Percentiles rank a stretch among this genome's conserved stretches.
Evolutionary conservation across 768 basidiomycete genomes (phyloP).

Genomic region (Asterophora parasitica): DNA sequence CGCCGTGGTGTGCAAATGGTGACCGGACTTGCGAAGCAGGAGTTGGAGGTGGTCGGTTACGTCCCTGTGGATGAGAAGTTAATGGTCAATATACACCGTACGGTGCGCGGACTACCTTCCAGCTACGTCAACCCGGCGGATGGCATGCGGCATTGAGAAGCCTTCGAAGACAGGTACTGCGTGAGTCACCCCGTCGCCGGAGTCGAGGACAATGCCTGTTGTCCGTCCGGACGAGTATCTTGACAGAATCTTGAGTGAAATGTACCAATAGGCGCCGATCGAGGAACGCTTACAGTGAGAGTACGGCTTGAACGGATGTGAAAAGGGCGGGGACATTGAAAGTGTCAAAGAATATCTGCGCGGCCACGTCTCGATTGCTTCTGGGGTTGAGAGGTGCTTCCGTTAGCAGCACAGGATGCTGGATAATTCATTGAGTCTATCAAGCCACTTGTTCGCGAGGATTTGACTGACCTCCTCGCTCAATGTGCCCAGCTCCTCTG

Average conservation of each 20-base stretch:
- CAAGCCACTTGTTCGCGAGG: constrained; percentile 8
- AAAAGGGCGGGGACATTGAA: constrained; percentile 99
- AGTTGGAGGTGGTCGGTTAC: constrained; percentile 96
- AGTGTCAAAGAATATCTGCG: constrained; percentile 99
- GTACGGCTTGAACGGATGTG: constrained; percentile 94
- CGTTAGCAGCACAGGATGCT: constrained; percentile 97
- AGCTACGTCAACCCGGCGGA: constrained; percentile 92
- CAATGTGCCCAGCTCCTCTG: constrained; percentile 90
- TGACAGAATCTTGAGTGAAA: constrained; percentile 13
- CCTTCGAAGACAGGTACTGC: constrained; percentile 99
- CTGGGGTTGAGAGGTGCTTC: constrained; percentile 98
- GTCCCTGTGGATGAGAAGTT: constrained; percentile 54
- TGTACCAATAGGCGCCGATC: constrained; percentile 1
- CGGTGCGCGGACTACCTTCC: constrained; percentile 64
- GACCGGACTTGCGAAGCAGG: constrained; percentile 88
- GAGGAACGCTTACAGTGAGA: constrained; percentile 73
- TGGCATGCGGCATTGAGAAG: constrained; percentile 98
- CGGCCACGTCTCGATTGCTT: constrained; percentile 92
- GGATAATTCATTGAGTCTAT: constrained; percentile 13
- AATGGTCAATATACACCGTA: neutral
- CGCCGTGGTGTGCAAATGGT: constrained; percentile 94
- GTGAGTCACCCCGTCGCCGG: constrained; percentile 97
- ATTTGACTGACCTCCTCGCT: constrained; percentile 82
- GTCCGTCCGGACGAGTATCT: constrained; percentile 98
- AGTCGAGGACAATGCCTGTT: constrained; percentile 98